Evolutionary conservation across 202 grass and related monocot species (phyloP).

Genomic region (Brachypodium distachyon): DNA sequence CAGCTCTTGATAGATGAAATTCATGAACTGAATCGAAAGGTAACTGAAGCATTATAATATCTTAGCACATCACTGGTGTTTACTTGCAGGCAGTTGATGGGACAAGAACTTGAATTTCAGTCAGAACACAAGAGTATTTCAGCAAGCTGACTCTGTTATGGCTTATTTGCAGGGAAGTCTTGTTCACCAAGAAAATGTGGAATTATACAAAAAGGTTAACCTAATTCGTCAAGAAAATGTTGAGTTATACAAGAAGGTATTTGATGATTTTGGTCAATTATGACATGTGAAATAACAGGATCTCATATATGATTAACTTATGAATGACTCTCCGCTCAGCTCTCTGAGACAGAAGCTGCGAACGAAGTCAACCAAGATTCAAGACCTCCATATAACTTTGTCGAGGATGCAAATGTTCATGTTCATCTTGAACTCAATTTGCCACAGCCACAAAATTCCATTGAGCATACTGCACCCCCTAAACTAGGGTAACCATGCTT

Average conservation of each 20-base stretch:
- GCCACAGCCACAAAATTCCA: conserved; percentile 19
- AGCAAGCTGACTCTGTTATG: conserved; percentile 11
- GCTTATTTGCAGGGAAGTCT: conserved; percentile 46
- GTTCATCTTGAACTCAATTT: conserved; percentile 40
- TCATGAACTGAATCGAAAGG: conserved; percentile 71
- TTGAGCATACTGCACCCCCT: conserved; percentile 19
- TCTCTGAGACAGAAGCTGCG: conserved; percentile 30
- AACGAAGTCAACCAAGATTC: conserved; percentile 20
- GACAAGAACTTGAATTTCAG: conserved; percentile 83
- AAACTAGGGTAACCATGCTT: conserved; percentile 41
- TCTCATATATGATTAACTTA: background rate
- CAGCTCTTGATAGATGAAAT: conserved; percentile 60
- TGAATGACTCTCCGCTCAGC: conserved; percentile 13
- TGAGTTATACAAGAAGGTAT: conserved; percentile 66
- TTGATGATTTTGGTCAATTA: conserved; percentile 20
- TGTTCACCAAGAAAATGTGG: conserved; percentile 58
- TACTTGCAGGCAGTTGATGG: conserved; percentile 69
- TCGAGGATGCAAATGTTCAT: conserved; percentile 11
- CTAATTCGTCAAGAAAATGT: conserved; percentile 55
- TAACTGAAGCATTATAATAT: conserved; percentile 12
- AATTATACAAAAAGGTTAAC: conserved; percentile 67
- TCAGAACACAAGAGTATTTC: background rate
- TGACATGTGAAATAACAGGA: background rate
- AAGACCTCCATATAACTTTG: conserved; percentile 38
- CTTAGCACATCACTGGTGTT: too few relatives aligned